Conservation (phyloP, 2,329 filamentous ascomycete species). For the Purpureocillium lavendulum region DNA sequence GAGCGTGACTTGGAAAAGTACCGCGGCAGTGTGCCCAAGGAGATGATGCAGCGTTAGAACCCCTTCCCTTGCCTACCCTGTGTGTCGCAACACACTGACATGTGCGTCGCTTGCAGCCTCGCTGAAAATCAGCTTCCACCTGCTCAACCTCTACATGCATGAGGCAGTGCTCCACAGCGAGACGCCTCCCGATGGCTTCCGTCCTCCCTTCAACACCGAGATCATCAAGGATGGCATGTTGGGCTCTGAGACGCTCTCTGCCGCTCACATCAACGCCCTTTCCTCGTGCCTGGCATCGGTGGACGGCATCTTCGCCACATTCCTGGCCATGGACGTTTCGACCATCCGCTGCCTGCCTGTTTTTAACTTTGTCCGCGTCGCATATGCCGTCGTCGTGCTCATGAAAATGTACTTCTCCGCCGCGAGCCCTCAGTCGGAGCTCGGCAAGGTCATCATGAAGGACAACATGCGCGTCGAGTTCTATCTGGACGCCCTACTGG, state of each 20-base stretch:
- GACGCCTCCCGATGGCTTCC: conserved; percentile 46
- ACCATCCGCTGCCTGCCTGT: conserved; percentile 59
- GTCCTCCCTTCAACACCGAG: conserved; percentile 35
- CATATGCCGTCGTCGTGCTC: conserved; percentile 62
- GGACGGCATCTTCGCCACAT: conserved; percentile 57
- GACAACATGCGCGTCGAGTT: conserved; percentile 56
- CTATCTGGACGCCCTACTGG: conserved; percentile 62
- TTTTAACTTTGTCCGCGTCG: conserved; percentile 62
- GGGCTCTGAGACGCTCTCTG: conserved; percentile 27
- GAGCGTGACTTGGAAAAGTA: conserved; percentile 57
- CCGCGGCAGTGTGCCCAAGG: conserved; percentile 40
- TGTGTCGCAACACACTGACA: neutral
- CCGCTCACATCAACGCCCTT: conserved; percentile 57
- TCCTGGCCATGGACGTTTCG: conserved; percentile 50
- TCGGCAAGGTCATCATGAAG: conserved; percentile 62
- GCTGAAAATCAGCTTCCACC: conserved; percentile 54
- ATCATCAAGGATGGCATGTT: conserved; percentile 33
- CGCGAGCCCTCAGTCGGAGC: conserved; percentile 52
- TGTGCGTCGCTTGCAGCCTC: conserved; percentile 35
- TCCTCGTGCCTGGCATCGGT: conserved; percentile 59
- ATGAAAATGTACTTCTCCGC: conserved; percentile 68
- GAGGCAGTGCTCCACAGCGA: conserved; percentile 65
- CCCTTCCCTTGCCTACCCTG: neutral
- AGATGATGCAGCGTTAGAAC: conserved; percentile 48
- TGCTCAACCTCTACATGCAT: conserved; percentile 65